Evolutionary conservation across 306 rosid genomes (phyloP).

Genomic region (Pyrus communis): DNA sequence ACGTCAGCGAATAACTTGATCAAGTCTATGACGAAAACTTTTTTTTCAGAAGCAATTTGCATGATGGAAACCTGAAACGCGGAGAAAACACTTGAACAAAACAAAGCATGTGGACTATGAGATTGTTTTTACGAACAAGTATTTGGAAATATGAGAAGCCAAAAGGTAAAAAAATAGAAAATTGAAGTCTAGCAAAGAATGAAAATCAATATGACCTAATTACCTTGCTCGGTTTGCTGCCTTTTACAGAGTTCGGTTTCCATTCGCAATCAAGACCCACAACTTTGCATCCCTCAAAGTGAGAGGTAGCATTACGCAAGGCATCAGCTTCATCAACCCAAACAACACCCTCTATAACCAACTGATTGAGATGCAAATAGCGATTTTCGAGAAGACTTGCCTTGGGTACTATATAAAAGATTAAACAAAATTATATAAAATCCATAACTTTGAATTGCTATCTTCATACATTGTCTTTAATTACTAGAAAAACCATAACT

Average conservation of each 20-base stretch:
- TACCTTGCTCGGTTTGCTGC: slow-evolving; percentile 81
- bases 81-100: slow-evolving; percentile 9
- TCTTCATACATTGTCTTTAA: neutral
- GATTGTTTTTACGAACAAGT: neutral
- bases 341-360: slow-evolving; percentile 43
- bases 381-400: slow-evolving; percentile 45
- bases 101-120: neutral
- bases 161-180: neutral
- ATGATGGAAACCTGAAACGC: slow-evolving; percentile 85
- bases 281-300: slow-evolving; percentile 67
- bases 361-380: slow-evolving; percentile 58
- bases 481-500: neutral
- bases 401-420: slow-evolving; percentile 42
- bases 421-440: neutral
- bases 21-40: slow-evolving; percentile 69
- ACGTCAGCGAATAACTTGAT: slow-evolving; percentile 62
- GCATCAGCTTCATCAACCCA: slow-evolving; percentile 78
- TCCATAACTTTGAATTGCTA: slow-evolving; percentile 6
- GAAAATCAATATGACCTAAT: neutral
- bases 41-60: slow-evolving; percentile 85
- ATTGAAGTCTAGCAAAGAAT: neutral
- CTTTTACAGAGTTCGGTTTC: slow-evolving; percentile 85
- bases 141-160: neutral
- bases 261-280: slow-evolving; percentile 97
- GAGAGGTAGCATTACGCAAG: slow-evolving; percentile 54